Evolutionary conservation across 2,329 filamentous ascomycete species (phyloP).

Genomic region (Knufia fluminis): DNA sequence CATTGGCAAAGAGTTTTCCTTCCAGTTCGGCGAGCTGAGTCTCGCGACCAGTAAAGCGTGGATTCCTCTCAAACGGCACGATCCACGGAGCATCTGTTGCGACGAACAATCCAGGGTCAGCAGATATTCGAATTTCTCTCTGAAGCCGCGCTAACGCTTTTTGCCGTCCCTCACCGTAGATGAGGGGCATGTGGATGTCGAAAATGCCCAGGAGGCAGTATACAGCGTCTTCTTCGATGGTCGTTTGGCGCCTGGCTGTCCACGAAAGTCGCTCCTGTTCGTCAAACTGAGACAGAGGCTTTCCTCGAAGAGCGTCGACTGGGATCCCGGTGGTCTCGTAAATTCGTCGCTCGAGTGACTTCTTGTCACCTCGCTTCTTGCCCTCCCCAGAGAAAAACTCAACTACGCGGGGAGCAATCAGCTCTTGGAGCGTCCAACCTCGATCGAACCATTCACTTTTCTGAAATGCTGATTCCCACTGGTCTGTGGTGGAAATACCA

Average conservation of each 20-base stretch:
- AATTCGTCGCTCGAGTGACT: conserved; percentile 11
- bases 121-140: too few relatives aligned
- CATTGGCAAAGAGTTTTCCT: too few relatives aligned
- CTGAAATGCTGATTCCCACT: not conserved
- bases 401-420: conserved; percentile 11
- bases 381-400: conserved; percentile 14
- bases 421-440: conserved; percentile 10
- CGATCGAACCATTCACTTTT: not conserved
- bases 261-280: conserved; percentile 17
- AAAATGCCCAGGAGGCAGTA: conserved; percentile 26
- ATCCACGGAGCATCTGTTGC: too few relatives aligned
- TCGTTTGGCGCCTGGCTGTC: conserved; percentile 18
- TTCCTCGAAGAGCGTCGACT: conserved; percentile 8
- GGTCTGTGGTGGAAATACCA: not conserved
- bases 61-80: too few relatives aligned
- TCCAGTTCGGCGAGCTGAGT: too few relatives aligned
- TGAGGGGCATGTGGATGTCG: conserved; percentile 24
- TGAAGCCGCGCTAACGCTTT: conserved; percentile 23
- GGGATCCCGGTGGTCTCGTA: conserved; percentile 12
- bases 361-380: conserved; percentile 10
- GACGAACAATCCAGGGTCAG: too few relatives aligned
- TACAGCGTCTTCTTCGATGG: conserved; percentile 22
- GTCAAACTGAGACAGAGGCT: conserved; percentile 1
- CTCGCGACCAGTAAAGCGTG: too few relatives aligned
- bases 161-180: conserved; percentile 26